These are phyloP conservation scores for Aureobasidium sp. DNA, from an alignment of 2,329 filamentous ascomycete genomes.

Conservation along the genomic window DNA sequence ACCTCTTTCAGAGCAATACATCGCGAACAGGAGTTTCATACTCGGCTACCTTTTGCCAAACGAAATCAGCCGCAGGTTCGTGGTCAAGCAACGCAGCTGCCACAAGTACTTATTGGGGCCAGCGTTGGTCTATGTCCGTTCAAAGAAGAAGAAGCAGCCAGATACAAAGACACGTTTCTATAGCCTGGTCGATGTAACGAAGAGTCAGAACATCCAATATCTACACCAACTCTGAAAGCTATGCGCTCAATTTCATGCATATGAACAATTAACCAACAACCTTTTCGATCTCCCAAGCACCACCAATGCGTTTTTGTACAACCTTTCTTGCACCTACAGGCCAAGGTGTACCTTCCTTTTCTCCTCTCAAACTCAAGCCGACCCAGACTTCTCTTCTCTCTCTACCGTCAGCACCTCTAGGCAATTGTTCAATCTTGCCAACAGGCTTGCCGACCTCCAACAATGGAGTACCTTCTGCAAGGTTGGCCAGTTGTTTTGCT, in stretches of 20 bases:
- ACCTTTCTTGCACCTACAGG: conserved; percentile 35
- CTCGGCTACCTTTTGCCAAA: not conserved
- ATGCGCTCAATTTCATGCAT: too few species aligned
- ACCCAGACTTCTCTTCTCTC: conserved; percentile 72
- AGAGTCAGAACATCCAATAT: too few species aligned
- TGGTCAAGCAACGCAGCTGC: not conserved
- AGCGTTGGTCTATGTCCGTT: not conserved
- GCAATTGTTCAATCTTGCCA: conserved; percentile 60
- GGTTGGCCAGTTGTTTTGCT: conserved; percentile 64
- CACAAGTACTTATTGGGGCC: not conserved
- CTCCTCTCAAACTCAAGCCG: conserved; percentile 63
- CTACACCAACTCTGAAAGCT: too few species aligned
- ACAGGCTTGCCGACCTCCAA: conserved; percentile 84
- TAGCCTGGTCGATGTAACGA: not conserved
- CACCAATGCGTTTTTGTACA: conserved; percentile 16
- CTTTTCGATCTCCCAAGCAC: conserved; percentile 18
- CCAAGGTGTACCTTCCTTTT: conserved; percentile 66
- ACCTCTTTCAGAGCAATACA: not conserved
- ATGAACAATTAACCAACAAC: not conserved
- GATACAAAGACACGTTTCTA: not conserved
- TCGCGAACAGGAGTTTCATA: not conserved
- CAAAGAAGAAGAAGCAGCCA: not conserved
- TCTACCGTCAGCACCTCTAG: conserved; percentile 40
- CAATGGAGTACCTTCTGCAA: conserved; percentile 80
- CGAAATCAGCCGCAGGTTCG: not conserved